Conservation (phyloP, 2,329 filamentous ascomycete species). For the Pyrenophora graminea region DNA sequence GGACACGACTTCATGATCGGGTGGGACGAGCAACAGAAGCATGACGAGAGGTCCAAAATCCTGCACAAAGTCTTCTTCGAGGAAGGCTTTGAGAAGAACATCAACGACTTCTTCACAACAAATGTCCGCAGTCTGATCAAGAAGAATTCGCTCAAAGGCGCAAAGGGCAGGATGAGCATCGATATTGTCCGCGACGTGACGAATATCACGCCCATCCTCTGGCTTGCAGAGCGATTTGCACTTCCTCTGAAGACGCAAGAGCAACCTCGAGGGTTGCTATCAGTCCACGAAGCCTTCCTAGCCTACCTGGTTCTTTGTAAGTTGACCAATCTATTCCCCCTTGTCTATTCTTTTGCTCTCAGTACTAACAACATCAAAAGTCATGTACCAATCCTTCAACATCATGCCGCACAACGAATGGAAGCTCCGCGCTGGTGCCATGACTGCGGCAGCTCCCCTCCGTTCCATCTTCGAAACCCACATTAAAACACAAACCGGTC, state of each 20-base stretch:
- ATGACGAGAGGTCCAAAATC: constrained; percentile 43
- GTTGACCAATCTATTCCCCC: not conserved
- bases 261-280: constrained; percentile 61
- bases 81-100: constrained; percentile 63
- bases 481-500: constrained; percentile 64
- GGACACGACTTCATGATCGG: constrained; percentile 61
- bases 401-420: constrained; percentile 56
- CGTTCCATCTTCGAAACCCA: constrained; percentile 69
- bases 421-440: constrained; percentile 53
- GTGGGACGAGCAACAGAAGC: constrained; percentile 43
- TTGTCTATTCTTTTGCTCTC: not conserved
- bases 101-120: constrained; percentile 65
- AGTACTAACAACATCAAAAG: not conserved
- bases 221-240: constrained; percentile 66
- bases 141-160: constrained; percentile 52
- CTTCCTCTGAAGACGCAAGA: constrained; percentile 68
- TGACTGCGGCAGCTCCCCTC: constrained; percentile 63
- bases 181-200: constrained; percentile 68
- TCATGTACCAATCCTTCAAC: constrained; percentile 62
- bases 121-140: constrained; percentile 53
- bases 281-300: constrained; percentile 53
- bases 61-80: constrained; percentile 63
- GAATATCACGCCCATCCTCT: constrained; percentile 68
- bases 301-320: constrained; percentile 65
- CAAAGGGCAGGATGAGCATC: constrained; percentile 52